These are phyloP conservation scores for Zygoascus biomembranicola DNA, from an alignment of 805 yeast genomes.

Conservation along the genomic window DNA sequence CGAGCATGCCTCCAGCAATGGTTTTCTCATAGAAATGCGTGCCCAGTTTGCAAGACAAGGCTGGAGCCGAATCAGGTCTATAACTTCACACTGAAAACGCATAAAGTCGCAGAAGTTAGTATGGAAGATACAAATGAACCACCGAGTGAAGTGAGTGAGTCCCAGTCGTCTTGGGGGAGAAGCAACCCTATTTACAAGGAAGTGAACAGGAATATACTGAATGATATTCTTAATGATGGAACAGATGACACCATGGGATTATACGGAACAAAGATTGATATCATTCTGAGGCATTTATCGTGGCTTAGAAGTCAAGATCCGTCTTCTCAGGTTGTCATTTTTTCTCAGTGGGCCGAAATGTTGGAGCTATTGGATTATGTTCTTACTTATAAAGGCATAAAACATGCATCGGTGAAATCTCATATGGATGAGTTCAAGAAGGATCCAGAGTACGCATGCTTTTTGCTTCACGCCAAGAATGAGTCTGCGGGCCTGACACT, in stretches of 20 bases:
- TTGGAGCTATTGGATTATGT: slow-evolving; percentile 60
- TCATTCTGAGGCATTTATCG: slow-evolving; percentile 63
- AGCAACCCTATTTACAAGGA: slow-evolving; percentile 21
- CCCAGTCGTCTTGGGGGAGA: not conserved
- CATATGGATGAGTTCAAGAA: slow-evolving; percentile 51
- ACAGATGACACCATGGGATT: not conserved
- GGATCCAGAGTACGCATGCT: slow-evolving; percentile 62
- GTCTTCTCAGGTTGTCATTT: slow-evolving; percentile 70
- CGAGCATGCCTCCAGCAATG: slow-evolving; percentile 70
- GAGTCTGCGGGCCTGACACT: slow-evolving; percentile 87
- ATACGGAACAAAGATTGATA: slow-evolving; percentile 84
- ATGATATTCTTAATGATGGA: slow-evolving; percentile 29
- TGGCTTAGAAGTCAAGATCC: slow-evolving; percentile 53
- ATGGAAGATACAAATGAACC: slow-evolving; percentile 25
- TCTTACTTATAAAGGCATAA: slow-evolving; percentile 48
- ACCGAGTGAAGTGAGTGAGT: not conserved
- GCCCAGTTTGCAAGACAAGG: slow-evolving; percentile 74
- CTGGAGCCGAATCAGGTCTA: slow-evolving; percentile 50
- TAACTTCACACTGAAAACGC: slow-evolving; percentile 47
- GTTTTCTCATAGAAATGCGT: slow-evolving; percentile 47
- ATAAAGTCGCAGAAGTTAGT: slow-evolving; percentile 29
- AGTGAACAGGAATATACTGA: slow-evolving; percentile 16
- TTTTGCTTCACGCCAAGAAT: slow-evolving; percentile 73
- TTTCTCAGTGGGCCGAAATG: slow-evolving; percentile 84
- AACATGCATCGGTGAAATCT: slow-evolving; percentile 47